Conservation (phyloP, 768 basidiomycete genomes). For the Kwoniella sp. region DNA sequence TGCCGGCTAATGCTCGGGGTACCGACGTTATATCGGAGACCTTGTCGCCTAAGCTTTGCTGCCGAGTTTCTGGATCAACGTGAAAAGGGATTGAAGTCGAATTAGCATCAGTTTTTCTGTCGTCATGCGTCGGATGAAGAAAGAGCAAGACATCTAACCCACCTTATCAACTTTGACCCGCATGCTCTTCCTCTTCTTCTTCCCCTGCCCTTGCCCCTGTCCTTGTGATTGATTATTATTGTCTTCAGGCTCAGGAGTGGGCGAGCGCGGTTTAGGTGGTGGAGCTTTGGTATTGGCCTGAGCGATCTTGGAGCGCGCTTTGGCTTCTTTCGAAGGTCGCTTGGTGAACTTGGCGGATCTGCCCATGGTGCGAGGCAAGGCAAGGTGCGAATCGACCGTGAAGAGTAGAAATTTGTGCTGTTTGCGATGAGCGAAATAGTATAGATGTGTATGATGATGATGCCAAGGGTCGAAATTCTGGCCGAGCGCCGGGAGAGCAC, state of each 20-base stretch:
- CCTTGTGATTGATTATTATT: not conserved
- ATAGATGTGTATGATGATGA: too few species aligned
- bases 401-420: too few species aligned
- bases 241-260: conserved; percentile 12
- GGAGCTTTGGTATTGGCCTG: conserved; percentile 29
- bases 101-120: not conserved
- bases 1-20: too few species aligned
- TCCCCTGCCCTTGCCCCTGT: conserved; percentile 2
- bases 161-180: conserved; percentile 45
- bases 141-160: conserved; percentile 5
- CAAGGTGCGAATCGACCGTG: too few species aligned
- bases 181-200: conserved; percentile 45
- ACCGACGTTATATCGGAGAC: too few species aligned
- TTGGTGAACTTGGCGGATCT: conserved; percentile 45
- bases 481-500: too few species aligned
- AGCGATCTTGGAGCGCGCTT: conserved; percentile 39
- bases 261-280: conserved; percentile 18
- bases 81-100: too few species aligned
- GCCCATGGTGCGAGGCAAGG: conserved; percentile 42
- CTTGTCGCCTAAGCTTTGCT: too few species aligned
- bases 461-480: too few species aligned
- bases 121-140: not conserved
- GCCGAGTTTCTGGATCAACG: conserved; percentile 11
- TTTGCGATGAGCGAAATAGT: too few species aligned
- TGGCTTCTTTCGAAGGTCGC: conserved; percentile 40